A percentile compares a stretch with the other conserved stretches of the same genome.
Conservation (phyloP, 140 eudicot species). For the Bidens hawaiensis region DNA sequence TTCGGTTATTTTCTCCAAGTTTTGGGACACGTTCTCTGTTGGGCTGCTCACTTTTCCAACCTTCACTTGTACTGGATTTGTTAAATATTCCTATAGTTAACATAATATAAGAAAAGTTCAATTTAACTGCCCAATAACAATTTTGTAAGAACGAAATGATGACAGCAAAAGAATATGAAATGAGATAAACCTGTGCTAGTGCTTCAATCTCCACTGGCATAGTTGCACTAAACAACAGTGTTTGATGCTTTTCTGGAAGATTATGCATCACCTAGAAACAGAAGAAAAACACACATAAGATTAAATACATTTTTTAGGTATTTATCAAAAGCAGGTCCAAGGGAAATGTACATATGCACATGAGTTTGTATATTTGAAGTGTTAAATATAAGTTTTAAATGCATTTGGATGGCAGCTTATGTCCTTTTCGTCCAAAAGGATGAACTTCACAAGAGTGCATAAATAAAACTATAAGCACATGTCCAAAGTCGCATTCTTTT, state of each 20-base stretch:
- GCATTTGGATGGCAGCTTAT: constrained; percentile 2
- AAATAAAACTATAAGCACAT: neutral
- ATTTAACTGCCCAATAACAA: neutral
- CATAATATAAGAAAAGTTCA: neutral
- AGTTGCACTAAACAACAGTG: constrained; percentile 81
- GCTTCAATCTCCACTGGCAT: constrained; percentile 95
- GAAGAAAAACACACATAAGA: neutral
- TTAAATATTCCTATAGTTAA: constrained; percentile 54
- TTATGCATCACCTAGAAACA: constrained; percentile 67
- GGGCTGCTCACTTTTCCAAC: constrained; percentile 95
- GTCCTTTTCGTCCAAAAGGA: neutral
- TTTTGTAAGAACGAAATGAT: neutral
- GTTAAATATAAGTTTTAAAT: neutral
- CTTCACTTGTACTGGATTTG: constrained; percentile 74
- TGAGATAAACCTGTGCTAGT: constrained; percentile 55
- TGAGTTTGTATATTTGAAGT: neutral
- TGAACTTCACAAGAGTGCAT: neutral
- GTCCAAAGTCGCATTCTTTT: neutral
- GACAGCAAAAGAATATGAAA: neutral
- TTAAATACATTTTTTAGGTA: constrained; percentile 1
- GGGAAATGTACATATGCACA: neutral
- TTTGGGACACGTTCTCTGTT: constrained; percentile 73
- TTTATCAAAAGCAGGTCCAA: constrained; percentile 5
- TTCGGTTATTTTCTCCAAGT: constrained; percentile 72
- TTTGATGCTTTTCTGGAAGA: constrained; percentile 82